A percentile compares a stretch with the other conserved stretches of the same genome.
phyloP scores from a whole-genome alignment of 345 rosid species.

The Gossypioides kirkii region DNA sequence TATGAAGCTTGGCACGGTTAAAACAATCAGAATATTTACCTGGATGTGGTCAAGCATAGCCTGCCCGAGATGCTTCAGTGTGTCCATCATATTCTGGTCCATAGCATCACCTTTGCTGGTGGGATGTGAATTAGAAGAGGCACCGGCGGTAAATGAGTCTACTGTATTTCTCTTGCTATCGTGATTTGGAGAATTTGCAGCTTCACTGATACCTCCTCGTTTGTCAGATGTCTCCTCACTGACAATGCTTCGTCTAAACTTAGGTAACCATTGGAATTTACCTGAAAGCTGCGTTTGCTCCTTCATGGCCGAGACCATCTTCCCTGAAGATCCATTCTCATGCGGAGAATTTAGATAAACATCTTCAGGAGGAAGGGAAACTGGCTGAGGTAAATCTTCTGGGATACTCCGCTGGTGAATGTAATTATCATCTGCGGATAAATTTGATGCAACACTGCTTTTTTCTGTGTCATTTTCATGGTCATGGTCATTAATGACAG shows the following conservation, averaged over 20 bases:
- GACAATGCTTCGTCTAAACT: constrained; percentile 54
- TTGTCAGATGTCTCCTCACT: constrained; percentile 46
- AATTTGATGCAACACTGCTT: constrained; percentile 58
- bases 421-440: constrained; percentile 41
- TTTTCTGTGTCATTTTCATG: constrained; percentile 61
- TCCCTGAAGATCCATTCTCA: constrained; percentile 28
- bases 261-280: constrained; percentile 94
- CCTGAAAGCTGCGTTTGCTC: constrained; percentile 57
- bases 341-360: constrained; percentile 27
- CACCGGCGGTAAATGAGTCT: constrained; percentile 31
- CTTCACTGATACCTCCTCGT: constrained; percentile 24
- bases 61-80: constrained; percentile 73
- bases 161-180: constrained; percentile 26
- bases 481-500: constrained; percentile 44
- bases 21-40: constrained; percentile 38
- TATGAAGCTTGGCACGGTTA: not conserved
- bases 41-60: constrained; percentile 96
- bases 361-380: constrained; percentile 44
- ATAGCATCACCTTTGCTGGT: constrained; percentile 43
- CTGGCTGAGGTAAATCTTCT: constrained; percentile 47
- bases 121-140: constrained; percentile 27
- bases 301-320: constrained; percentile 26
- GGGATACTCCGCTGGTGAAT: constrained; percentile 27
- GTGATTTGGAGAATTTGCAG: constrained; percentile 28
- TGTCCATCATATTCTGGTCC: constrained; percentile 69